Base-by-base conservation (phyloP, 2,329 filamentous ascomycete genomes). In the Byssothecium circinans region DNA sequence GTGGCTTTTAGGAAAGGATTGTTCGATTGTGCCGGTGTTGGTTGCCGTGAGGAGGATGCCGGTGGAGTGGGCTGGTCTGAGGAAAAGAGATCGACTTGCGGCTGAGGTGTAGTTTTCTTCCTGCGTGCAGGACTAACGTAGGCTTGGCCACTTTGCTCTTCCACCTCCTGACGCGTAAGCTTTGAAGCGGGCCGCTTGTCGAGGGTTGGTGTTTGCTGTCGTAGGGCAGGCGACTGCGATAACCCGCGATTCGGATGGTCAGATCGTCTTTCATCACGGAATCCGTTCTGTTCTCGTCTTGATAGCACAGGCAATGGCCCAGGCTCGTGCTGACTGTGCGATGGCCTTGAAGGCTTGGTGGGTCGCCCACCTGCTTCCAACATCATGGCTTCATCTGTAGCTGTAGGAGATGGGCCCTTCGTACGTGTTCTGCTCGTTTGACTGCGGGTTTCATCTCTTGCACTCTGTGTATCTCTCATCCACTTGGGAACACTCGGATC, bases 401-500 rank as follows among this genome's bases (percentile, higher is more conserved):
- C 64, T 47, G 49, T 45, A 45, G 61, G 37, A n/a, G 51, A 54
- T 50, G 49, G 50, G 54, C 44, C 57, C 44, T 58, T 60, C 14
- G 51, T 49, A 37, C 64, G 49, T 15, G 49, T 23, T 22, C 36
- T 58, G 27, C 53, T 50, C 35, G 62, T 22, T 19, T 50, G 50
- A 17, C 56, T 43, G 59, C 56, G 32, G 23, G 66, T 61, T 30
- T 58, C 64, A 41, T 63, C 51, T 41, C 64, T 59, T 25, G 58
- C 56, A 32, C 55, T 58, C 46, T 82, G 80, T 2, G 84, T 80
- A 47, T 91, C 87, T 60, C 87, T 85, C 92, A 99, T 96, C 94
- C 94, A 99, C 65, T 89, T 94, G 0, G 94, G 94, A 65, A 96
- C 89, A 62, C 70, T 88, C 2, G 87, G 79, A 63, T 96, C 91